Conservation (phyloP, 306 rosid species). For the Styphnolobium japonicum region DNA sequence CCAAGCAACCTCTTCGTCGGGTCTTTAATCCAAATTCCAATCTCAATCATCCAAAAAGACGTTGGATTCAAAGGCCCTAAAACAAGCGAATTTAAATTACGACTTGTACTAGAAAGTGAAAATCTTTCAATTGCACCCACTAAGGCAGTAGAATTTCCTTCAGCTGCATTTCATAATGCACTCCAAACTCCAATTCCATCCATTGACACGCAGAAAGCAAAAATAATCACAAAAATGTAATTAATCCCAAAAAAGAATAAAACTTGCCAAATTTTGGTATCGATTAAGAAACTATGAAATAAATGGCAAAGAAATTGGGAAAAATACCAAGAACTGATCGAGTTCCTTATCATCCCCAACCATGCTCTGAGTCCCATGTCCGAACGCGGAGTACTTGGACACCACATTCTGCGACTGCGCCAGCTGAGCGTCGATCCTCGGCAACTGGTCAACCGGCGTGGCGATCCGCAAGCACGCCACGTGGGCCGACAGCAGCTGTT, state of each 20-base stretch:
- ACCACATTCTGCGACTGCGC: constrained; percentile 93
- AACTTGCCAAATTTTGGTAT: not conserved
- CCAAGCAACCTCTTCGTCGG: not conserved
- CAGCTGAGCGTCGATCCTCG: constrained; percentile 93
- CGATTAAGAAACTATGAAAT: not conserved
- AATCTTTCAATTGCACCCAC: not conserved
- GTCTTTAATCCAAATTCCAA: not conserved
- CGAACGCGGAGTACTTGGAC: constrained; percentile 78
- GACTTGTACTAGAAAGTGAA: not conserved
- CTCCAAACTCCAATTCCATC: not conserved
- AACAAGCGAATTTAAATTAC: constrained; percentile 6
- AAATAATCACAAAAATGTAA: not conserved
- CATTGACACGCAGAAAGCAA: not conserved
- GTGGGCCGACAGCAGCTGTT: constrained; percentile 87
- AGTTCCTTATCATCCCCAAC: constrained; percentile 82
- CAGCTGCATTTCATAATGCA: not conserved
- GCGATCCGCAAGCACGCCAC: constrained; percentile 95
- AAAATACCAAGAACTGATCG: constrained; percentile 86
- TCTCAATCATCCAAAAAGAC: not conserved
- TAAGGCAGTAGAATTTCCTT: not conserved
- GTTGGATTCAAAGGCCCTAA: not conserved
- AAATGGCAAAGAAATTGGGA: not conserved
- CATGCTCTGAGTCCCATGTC: constrained; percentile 48
- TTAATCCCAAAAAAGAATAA: not conserved
- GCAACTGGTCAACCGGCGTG: constrained; percentile 95